Evolutionary conservation across 495 filamentous ascomycete genomes (phyloP).

Genomic region (Xylaria telfairii): DNA sequence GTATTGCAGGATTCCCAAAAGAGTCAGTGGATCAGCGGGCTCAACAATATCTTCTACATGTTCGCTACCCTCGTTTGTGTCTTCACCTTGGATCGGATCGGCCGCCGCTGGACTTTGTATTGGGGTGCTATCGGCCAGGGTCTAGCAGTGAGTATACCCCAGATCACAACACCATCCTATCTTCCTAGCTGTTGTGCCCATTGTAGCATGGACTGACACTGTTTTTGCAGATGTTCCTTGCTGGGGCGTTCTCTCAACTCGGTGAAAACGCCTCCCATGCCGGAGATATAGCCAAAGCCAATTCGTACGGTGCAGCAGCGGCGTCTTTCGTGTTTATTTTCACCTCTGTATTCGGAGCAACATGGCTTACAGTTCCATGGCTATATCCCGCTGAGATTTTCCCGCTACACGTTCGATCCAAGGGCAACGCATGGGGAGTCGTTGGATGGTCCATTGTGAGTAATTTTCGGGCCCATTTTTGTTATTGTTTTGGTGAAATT

Average conservation of each 20-base stretch:
- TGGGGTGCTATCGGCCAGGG: conserved; percentile 71
- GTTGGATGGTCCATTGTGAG: conserved; percentile 75
- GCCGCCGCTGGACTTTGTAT: conserved; percentile 70
- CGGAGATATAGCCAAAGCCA: conserved; percentile 44
- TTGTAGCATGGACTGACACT: not conserved
- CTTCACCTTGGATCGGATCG: conserved; percentile 72
- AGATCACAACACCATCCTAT: conserved; percentile 24
- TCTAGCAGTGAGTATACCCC: conserved; percentile 57
- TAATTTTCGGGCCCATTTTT: too few species aligned
- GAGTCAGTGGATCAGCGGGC: conserved; percentile 70
- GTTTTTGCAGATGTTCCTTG: conserved; percentile 47
- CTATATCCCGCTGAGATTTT: conserved; percentile 77
- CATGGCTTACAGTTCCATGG: conserved; percentile 76
- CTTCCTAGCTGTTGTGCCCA: not conserved
- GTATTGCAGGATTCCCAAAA: conserved; percentile 47
- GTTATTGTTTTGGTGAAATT: too few species aligned
- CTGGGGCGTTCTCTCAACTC: conserved; percentile 51
- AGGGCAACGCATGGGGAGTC: conserved; percentile 77
- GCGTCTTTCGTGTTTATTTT: conserved; percentile 74
- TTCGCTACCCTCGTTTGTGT: conserved; percentile 64
- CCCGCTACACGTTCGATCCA: conserved; percentile 69
- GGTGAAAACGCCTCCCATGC: conserved; percentile 45
- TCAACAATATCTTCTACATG: conserved; percentile 73
- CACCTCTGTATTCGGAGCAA: conserved; percentile 71
- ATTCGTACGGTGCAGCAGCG: conserved; percentile 65